A percentile compares a stretch with the other conserved stretches of the same genome.
Conservation (phyloP, 2,329 filamentous ascomycete genomes). For the Beauveria brongniartii region DNA sequence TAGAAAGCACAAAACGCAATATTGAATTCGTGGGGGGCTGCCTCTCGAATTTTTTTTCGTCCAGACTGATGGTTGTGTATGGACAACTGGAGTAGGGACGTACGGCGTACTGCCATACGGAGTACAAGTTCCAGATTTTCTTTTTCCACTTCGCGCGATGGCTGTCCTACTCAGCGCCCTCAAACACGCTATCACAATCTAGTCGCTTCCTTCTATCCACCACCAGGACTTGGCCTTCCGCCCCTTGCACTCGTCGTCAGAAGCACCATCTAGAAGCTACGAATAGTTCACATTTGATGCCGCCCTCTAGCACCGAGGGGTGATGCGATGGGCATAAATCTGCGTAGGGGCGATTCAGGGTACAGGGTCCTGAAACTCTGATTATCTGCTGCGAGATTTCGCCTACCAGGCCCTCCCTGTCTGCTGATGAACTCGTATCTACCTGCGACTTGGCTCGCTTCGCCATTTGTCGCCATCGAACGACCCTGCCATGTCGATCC, state of each 20-base stretch:
- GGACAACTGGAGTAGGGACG: background rate
- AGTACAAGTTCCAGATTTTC: background rate
- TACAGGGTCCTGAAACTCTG: background rate
- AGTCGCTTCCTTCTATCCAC: background rate
- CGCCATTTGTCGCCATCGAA: background rate
- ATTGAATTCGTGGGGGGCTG: background rate
- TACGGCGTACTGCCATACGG: background rate
- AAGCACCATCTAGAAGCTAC: background rate
- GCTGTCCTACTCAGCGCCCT: background rate
- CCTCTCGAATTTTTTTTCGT: background rate
- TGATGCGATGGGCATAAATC: background rate
- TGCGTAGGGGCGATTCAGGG: background rate
- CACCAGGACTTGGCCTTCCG: background rate
- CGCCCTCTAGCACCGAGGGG: background rate
- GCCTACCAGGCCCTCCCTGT: background rate
- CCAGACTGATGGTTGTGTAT: background rate
- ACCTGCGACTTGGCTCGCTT: no score
- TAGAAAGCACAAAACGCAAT: background rate
- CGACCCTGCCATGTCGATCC: background rate
- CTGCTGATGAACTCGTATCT: background rate
- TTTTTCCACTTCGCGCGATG: background rate
- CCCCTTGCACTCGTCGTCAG: background rate
- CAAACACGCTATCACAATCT: background rate
- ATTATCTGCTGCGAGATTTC: conserved; percentile 4
- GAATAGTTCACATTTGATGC: background rate